Evolutionary conservation across 1,139 yeast genomes (phyloP).

Genomic region (Nakaseomyces nivariensis): DNA sequence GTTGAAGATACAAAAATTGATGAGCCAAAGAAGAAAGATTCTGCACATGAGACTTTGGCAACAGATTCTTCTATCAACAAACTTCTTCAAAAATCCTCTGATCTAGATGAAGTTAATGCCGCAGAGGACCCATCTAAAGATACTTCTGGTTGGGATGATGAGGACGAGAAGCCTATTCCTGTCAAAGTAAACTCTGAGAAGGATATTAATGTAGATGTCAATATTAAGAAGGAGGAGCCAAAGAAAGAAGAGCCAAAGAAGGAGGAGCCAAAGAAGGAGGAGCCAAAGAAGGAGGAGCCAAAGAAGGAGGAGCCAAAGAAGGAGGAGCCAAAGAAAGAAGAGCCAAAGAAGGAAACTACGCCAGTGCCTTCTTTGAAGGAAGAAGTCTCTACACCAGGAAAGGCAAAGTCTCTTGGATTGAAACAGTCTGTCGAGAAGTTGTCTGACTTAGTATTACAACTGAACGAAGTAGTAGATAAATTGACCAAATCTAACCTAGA

Average conservation of each 20-base stretch:
- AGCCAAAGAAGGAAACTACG: constrained; percentile 11
- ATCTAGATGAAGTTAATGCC: constrained; percentile 34
- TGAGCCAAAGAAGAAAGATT: constrained; percentile 3
- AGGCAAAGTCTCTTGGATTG: constrained; percentile 41
- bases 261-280: background rate
- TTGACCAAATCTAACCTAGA: constrained; percentile 46
- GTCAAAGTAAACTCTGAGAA: constrained; percentile 6
- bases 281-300: background rate
- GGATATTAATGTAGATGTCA: constrained; percentile 2
- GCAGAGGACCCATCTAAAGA: constrained; percentile 30
- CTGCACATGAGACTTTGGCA: constrained; percentile 29
- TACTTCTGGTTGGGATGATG: constrained; percentile 31
- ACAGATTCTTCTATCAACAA: constrained; percentile 38
- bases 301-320: constrained; percentile 8
- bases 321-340: constrained; percentile 3
- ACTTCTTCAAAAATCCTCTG: constrained; percentile 42
- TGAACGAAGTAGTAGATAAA: constrained; percentile 46
- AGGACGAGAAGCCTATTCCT: constrained; percentile 25
- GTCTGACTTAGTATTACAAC: constrained; percentile 43
- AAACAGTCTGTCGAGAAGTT: constrained; percentile 62
- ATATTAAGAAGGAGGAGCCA: constrained; percentile 2
- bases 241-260: constrained; percentile 1
- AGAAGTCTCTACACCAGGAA: constrained; percentile 14
- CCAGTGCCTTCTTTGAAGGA: background rate
- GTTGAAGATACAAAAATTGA: constrained; percentile 11